Evolutionary conservation across 805 yeast species (phyloP), one percentile per base, ranked within the genome.

Genomic region (Hanseniaspora lachancei): DNA sequence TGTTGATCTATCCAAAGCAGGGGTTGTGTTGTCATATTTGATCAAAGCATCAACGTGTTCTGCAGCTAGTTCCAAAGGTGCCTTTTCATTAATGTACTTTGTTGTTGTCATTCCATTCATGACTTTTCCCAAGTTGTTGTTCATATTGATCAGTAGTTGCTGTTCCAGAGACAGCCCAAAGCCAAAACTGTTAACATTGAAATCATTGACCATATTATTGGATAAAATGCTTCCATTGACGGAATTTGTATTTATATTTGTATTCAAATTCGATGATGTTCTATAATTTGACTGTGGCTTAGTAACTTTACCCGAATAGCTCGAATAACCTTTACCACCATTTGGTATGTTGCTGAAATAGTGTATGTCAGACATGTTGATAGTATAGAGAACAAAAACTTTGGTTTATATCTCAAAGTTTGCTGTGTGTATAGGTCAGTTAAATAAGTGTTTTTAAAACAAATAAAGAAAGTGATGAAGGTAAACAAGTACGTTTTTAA

Each of bases 31-130:
- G 77, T 80, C 75, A 73, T 86, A 66, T 69, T 78, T 62, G 68
- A 78, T 64, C 69, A 83, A 64, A 71, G 77, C 68, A 39, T 80
- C 74, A 56, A 85, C 77, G 66, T 79, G 82, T 66, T 80, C 80
- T 51, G 79, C 74, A 0, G 89, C 86, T 57, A 85, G 67, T 58
- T 78, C 75, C 51, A 72, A 60, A 5, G 76, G 75, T 21, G 32
- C 61, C 55, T 21, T 70, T 66, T 34, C 66, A 61, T 18, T 70
- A 57, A 57, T 66, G 66, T 55, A 71, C 73, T 53, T 64, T 64
- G 32, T 44, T 12, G 32, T 59, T 4, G 44, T 47, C 35, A 38
- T 49, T 18, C 38, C 49, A 34, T 29, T 24, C 57, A 57, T 35
- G 53, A 59, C 34, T 46, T 32, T 35, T 27, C 32, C 38, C 23